phyloP scores from a whole-genome alignment of 2,329 filamentous ascomycete genomes.

The Furcasterigmium sp. region DNA sequence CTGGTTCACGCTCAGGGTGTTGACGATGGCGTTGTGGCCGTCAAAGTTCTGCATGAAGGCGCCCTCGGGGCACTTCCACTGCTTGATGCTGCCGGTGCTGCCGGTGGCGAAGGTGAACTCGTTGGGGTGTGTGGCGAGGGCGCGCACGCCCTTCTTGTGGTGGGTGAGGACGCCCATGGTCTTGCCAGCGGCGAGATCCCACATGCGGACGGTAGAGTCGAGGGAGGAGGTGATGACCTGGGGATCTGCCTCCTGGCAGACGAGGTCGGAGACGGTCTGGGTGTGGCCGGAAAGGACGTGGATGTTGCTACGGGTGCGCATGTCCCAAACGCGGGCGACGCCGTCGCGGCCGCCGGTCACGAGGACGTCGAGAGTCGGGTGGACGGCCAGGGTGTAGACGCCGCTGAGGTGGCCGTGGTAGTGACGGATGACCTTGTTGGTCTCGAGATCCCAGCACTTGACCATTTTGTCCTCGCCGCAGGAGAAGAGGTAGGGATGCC shows the following conservation, averaged over 20 bases:
- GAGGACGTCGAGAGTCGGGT: slow-evolving; percentile 89
- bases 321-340: slow-evolving; percentile 95
- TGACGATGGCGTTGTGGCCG: slow-evolving; percentile 94
- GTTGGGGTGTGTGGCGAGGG: slow-evolving; percentile 75
- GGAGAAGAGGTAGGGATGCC: slow-evolving; percentile 95
- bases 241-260: slow-evolving; percentile 93
- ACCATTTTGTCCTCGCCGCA: slow-evolving; percentile 99
- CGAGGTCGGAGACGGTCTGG: slow-evolving; percentile 80
- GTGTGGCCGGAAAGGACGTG: slow-evolving; percentile 91
- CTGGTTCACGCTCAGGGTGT: slow-evolving; percentile 87
- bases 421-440: slow-evolving; percentile 98
- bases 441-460: slow-evolving; percentile 98
- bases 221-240: slow-evolving; percentile 93
- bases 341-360: slow-evolving; percentile 94
- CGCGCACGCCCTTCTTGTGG: slow-evolving; percentile 94
- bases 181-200: slow-evolving; percentile 95
- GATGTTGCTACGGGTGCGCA: slow-evolving; percentile 92
- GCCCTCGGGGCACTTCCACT: slow-evolving; percentile 98
- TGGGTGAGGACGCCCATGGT: slow-evolving; percentile 94
- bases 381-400: slow-evolving; percentile 88
- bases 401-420: slow-evolving; percentile 97
- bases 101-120: slow-evolving; percentile 96
- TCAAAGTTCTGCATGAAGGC: slow-evolving; percentile 99
- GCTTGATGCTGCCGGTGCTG: slow-evolving; percentile 91
- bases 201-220: slow-evolving; percentile 84